Evolutionary conservation across 768 basidiomycete genomes (phyloP), one percentile per base, ranked within the genome.

Genomic region (Tylopilus rubrobrunneus): DNA sequence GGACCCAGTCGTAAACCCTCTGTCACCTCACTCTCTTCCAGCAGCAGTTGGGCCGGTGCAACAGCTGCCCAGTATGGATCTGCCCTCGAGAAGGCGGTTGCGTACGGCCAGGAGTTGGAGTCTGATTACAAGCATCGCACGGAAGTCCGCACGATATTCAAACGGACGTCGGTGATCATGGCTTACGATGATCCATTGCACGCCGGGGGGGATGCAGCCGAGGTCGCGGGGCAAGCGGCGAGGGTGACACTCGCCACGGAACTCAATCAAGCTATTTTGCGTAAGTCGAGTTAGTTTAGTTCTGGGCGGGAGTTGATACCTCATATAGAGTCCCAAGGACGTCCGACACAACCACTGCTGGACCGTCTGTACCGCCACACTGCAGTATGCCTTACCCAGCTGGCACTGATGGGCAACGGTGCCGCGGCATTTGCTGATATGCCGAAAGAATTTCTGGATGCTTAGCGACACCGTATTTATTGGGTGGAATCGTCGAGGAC

Each of bases 341-440:
- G 81, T 36, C 89, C 89, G 3, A 73, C 80, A 7, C 77, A 76
- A 49, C 88, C 92, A 3, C 74, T 85, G 14, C 74, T 94, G 51
- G 92, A 94, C 65, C 83, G 78, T 49, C 65, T 92, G 50, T 93
- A 87, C 67, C 82, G 90, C 34, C 90, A 90, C 57, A 83, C 86
- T 1, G 74, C 80, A 28, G 83, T 83, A 21, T 82, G 81, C 59
- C 72, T 93, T 19, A 72, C 76, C n/a, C 82, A 90, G 59, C 81
- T 93, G 12, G 90, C 85, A 7, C 64, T 87, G 41, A 66, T 83
- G 56, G 89, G 90, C 11, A 79, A 82, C 11, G 92, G 91, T 12
- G 72, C 80, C 29, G 92, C 92, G 29, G 89, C 88, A 17, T 91
- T 89, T 67, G 87, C 86, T 15, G 91, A 93, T 62, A 79, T 91